phyloP scores from a whole-genome alignment of 1,284 basidiomycete species.

The Gomphus bonarii region DNA sequence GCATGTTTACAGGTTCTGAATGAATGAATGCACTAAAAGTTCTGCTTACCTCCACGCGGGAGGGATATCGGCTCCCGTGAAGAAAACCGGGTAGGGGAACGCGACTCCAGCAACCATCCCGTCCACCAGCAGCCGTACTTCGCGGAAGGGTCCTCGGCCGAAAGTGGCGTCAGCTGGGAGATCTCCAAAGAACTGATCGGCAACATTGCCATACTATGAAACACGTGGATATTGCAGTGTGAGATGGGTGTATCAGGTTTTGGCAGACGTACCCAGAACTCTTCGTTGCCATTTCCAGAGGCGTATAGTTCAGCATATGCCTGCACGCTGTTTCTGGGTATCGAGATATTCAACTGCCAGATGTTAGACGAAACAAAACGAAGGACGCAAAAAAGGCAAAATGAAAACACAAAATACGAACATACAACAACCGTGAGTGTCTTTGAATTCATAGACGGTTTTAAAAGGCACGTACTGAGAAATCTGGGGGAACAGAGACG shows the following conservation, averaged over 20 bases:
- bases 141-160: slow-evolving; percentile 65
- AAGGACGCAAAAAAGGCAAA: no score
- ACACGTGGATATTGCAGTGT: neutral
- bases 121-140: slow-evolving; percentile 73
- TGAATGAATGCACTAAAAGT: neutral
- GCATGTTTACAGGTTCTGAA: neutral
- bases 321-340: slow-evolving; percentile 57
- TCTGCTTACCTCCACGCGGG: slow-evolving; percentile 54
- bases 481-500: slow-evolving; percentile 61
- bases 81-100: slow-evolving; percentile 71
- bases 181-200: slow-evolving; percentile 46
- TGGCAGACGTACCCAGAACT: slow-evolving; percentile 53
- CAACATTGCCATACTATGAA: slow-evolving; percentile 56
- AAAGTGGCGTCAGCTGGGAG: slow-evolving; percentile 45
- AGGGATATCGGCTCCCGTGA: slow-evolving; percentile 59
- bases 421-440: neutral
- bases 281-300: slow-evolving; percentile 64
- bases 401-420: neutral
- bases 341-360: slow-evolving; percentile 49
- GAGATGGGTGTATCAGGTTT: no score
- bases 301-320: slow-evolving; percentile 65
- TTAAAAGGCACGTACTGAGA: slow-evolving; percentile 36
- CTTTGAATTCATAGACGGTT: neutral
- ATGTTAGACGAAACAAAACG: no score
- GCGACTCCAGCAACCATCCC: slow-evolving; percentile 64